These are phyloP conservation scores for Reutealis trisperma DNA, from an alignment of 345 rosid species.

Conservation along the genomic window DNA sequence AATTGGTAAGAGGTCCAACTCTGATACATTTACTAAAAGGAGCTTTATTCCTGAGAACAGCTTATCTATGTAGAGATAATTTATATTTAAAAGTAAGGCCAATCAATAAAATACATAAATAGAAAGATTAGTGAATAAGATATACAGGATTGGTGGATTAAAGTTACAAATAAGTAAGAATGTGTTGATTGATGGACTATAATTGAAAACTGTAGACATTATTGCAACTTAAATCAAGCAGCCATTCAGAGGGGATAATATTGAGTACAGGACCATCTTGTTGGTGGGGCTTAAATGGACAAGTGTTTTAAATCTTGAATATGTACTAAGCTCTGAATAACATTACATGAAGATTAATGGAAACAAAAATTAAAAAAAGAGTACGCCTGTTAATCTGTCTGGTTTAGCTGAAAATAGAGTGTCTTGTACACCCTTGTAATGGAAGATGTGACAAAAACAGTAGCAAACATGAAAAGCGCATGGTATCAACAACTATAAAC, in stretches of 20 bases:
- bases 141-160: constrained; percentile 2
- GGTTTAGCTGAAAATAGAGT: background rate
- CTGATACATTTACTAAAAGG: background rate
- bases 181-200: background rate
- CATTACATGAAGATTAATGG: background rate
- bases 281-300: background rate
- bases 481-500: background rate
- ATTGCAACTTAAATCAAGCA: background rate
- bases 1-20: background rate
- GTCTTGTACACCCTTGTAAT: background rate
- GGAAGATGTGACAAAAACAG: background rate
- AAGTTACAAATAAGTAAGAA: background rate
- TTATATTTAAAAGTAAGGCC: background rate
- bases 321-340: background rate
- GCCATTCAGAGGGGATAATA: background rate
- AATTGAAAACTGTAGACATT: background rate
- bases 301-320: background rate
- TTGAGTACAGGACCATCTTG: background rate
- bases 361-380: background rate
- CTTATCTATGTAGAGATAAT: background rate
- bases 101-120: background rate
- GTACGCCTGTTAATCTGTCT: background rate
- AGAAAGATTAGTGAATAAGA: background rate
- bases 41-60: background rate
- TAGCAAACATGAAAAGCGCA: background rate